These are phyloP conservation scores for Debaryomyces sp. DNA, from an alignment of 1,139 yeast species.

Conservation along the genomic window DNA sequence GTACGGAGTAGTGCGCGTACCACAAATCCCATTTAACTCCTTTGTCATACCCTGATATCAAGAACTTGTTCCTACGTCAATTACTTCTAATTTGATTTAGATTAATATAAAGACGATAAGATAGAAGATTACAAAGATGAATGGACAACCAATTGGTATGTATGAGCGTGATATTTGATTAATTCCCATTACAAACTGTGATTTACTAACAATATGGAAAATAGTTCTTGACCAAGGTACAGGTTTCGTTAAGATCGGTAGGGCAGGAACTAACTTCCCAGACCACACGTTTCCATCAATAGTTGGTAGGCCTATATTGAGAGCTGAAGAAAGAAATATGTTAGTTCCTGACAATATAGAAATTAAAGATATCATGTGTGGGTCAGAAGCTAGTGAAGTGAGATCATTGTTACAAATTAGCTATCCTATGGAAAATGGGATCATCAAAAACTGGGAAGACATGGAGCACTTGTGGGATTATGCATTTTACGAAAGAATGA, in stretches of 20 bases:
- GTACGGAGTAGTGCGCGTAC: conserved; percentile 8
- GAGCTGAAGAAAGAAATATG: conserved; percentile 89
- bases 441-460: conserved; percentile 96
- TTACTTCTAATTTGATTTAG: conserved; percentile 2
- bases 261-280: conserved; percentile 97
- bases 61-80: background rate
- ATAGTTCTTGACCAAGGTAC: conserved; percentile 98
- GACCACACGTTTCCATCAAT: conserved; percentile 98
- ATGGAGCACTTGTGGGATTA: conserved; percentile 99
- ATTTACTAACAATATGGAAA: conserved; percentile 19
- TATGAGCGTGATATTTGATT: conserved; percentile 12
- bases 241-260: conserved; percentile 92
- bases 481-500: conserved; percentile 90
- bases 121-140: conserved; percentile 24
- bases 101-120: background rate
- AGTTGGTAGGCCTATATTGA: conserved; percentile 94
- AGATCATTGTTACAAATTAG: conserved; percentile 88
- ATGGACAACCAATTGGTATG: conserved; percentile 61
- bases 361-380: conserved; percentile 95
- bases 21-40: conserved; percentile 5
- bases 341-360: conserved; percentile 61
- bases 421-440: conserved; percentile 99
- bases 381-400: conserved; percentile 91
- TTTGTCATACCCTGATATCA: conserved; percentile 2
- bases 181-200: background rate